Conservation (phyloP, 1,139 yeast genomes). For the Blastobotrys persicus region DNA sequence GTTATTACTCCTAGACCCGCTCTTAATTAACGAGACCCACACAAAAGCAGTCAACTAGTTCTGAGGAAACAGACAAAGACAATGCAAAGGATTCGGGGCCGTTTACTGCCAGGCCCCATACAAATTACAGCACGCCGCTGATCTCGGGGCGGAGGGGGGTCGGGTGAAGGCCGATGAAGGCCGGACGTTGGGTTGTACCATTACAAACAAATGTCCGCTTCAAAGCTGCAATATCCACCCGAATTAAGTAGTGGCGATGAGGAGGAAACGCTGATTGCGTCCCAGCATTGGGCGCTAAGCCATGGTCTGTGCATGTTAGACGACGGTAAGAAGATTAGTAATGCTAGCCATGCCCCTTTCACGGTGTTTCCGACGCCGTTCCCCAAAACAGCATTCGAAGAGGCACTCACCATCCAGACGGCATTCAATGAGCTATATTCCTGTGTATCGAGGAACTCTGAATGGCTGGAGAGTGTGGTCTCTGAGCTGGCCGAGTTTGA, state of each 20-base stretch:
- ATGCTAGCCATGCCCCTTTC: conserved; percentile 72
- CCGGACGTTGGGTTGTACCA: neutral
- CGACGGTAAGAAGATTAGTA: conserved; percentile 42
- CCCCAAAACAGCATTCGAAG: conserved; percentile 61
- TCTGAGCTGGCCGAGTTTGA: conserved; percentile 53
- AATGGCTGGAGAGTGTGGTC: conserved; percentile 63
- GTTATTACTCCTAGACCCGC: too few species aligned
- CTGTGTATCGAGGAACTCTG: conserved; percentile 50
- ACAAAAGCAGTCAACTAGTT: too few species aligned
- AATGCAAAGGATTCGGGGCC: too few species aligned
- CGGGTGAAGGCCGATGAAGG: neutral
- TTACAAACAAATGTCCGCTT: neutral
- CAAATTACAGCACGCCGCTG: too few species aligned
- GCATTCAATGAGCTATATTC: conserved; percentile 67
- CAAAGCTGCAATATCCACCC: conserved; percentile 22
- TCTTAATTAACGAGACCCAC: too few species aligned
- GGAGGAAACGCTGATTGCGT: conserved; percentile 22
- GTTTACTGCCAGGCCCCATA: too few species aligned
- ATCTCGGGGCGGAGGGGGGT: neutral
- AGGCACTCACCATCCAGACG: conserved; percentile 67
- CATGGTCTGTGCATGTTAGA: conserved; percentile 82
- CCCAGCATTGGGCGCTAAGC: conserved; percentile 73
- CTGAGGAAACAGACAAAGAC: too few species aligned
- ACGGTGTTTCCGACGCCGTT: conserved; percentile 91
- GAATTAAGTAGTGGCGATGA: conserved; percentile 20